Evolutionary conservation across 768 basidiomycete genomes (phyloP).

Genomic region (Leucocoprinus sp.): DNA sequence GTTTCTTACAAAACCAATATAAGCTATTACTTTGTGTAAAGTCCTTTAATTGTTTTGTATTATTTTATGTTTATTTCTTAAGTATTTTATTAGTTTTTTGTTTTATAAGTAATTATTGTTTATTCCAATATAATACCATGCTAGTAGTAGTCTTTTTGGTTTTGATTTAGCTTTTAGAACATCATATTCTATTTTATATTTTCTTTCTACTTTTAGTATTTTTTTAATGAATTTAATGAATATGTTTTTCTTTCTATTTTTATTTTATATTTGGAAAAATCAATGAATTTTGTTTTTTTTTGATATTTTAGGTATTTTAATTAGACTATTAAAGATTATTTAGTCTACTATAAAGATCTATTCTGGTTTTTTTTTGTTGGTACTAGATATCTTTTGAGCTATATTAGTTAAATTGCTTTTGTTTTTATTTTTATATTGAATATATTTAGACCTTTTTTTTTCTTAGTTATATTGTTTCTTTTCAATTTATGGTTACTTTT

Average conservation of each 20-base stretch:
- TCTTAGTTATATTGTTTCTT: slow-evolving; percentile 12
- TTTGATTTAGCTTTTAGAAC: background rate
- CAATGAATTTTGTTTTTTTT: background rate
- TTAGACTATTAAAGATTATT: slow-evolving; percentile 4
- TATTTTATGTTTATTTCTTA: background rate
- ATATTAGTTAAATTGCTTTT: slow-evolving; percentile 17
- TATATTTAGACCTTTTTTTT: slow-evolving; percentile 14
- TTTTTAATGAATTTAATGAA: no score
- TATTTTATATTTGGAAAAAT: background rate
- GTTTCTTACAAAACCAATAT: no score
- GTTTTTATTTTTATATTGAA: slow-evolving; percentile 18
- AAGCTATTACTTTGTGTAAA: no score
- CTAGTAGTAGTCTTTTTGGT: background rate
- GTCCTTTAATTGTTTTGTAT: no score
- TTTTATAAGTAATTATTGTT: background rate
- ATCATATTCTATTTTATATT: no score
- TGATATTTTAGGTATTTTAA: background rate
- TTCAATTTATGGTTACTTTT: slow-evolving; percentile 9
- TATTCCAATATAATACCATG: background rate
- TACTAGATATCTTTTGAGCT: slow-evolving; percentile 16
- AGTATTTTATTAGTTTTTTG: background rate
- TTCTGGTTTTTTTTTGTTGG: slow-evolving; percentile 13
- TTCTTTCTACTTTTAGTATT: no score
- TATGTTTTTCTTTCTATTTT: no score
- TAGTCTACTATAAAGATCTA: slow-evolving; percentile 9